Base-by-base conservation (phyloP, 208 protist genomes). In the Leishmania turanica region DNA sequence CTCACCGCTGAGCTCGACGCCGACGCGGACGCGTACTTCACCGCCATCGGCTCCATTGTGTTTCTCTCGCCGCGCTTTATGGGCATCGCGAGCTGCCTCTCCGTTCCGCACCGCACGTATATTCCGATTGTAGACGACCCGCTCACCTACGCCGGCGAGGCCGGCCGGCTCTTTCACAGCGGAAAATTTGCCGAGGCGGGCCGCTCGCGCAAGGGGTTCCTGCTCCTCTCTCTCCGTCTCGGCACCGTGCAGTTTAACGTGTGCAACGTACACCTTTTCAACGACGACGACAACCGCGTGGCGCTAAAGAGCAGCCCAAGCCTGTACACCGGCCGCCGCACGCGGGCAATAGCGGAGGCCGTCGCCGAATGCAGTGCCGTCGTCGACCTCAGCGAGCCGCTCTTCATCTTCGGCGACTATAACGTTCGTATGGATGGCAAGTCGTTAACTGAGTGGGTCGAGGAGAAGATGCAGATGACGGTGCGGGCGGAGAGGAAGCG, bases 381-480 rank as follows among this genome's bases (percentile, higher is more conserved):
- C 21, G 73, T 92, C 69, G 80, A 83, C 53, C 77, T 85, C 40
- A 78, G 90, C 17, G 94, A 96, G 77, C 88, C 94, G 27, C 73
- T 97, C 17, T 94, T 96, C 75, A 56, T 97, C 54, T 93, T 92
- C 84, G 94, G 94, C 45, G 94, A 97, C 85, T 89, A 90, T 78
- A 97, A 96, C 80, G 78, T 88, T 5, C 89, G 91, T 7, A 78
- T 97, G 31, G 92, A 97, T 74, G 84, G 84, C 31, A 82, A 84
- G 62, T 53, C 42, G 9, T 54, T 94, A 0, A 58, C 84, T 42
- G 78, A 84, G 82, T 82, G 92, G 79, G 58, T 89, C 51, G 76
- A 76, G 79, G 82, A 85, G 73, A 73, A 65, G 42, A n/a, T 82
- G 47, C 76, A 83, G 27, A 86, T 93, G 27, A 82, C 89, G 27